phyloP scores from a whole-genome alignment of 441 rosid species.

The Dalechampia spathulata region DNA sequence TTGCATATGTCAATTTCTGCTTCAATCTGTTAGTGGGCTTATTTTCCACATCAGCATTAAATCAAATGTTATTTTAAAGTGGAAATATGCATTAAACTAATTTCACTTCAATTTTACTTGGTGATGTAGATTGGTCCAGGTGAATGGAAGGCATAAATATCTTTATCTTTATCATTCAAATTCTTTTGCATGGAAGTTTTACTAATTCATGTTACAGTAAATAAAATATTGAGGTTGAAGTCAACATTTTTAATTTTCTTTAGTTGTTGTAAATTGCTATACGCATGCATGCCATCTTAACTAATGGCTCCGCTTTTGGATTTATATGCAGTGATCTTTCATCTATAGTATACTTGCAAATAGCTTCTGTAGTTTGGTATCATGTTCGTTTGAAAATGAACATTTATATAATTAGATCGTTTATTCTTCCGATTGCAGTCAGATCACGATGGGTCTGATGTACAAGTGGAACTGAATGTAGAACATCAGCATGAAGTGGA shows the following conservation, averaged over 20 bases:
- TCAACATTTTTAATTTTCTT: no score
- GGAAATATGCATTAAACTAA: background rate
- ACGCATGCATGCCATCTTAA: no score
- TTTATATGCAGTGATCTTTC: no score
- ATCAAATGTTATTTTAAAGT: no score
- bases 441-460: slow-evolving; percentile 93
- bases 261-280: no score
- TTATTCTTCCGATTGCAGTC: no score
- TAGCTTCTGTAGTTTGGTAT: slow-evolving; percentile 11
- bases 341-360: background rate
- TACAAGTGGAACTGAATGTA: slow-evolving; percentile 70
- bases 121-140: background rate
- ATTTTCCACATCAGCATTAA: background rate
- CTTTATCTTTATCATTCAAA: background rate
- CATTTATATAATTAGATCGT: no score
- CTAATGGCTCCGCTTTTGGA: no score
- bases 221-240: background rate
- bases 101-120: background rate
- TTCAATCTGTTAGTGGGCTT: background rate
- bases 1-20: no score
- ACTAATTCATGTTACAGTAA: background rate
- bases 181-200: background rate
- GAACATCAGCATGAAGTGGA: slow-evolving; percentile 69
- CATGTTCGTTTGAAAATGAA: slow-evolving; percentile 16
- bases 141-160: background rate